A percentile compares a stretch with the other conserved stretches of the same genome.
phyloP scores from a whole-genome alignment of 1,139 yeast species.

The Geotrichum cucujoidarum region DNA sequence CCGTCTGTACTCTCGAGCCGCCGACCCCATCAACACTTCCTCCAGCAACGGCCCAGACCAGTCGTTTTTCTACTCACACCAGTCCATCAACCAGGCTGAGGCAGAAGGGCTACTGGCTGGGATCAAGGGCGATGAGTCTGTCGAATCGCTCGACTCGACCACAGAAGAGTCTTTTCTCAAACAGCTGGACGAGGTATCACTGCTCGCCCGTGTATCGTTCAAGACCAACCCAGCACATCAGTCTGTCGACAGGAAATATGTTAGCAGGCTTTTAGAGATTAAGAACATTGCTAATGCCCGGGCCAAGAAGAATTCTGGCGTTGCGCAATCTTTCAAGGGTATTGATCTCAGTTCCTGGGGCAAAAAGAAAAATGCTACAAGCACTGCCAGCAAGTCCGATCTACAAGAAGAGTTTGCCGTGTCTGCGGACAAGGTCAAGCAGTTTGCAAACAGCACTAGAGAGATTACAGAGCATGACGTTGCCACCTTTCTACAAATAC shows the following conservation, averaged over 20 bases:
- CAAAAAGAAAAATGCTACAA: neutral
- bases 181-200: conserved; percentile 5
- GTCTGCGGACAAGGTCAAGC: conserved; percentile 3
- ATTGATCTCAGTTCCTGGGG: neutral
- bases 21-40: neutral
- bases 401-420: neutral
- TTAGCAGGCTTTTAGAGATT: neutral
- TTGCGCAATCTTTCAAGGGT: conserved; percentile 1
- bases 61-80: conserved; percentile 7
- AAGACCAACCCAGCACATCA: conserved; percentile 2
- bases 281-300: conserved; percentile 1
- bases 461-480: conserved; percentile 12
- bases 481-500: conserved; percentile 13
- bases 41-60: neutral
- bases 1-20: conserved; percentile 1
- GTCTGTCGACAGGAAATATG: conserved; percentile 2
- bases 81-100: conserved; percentile 5
- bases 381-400: neutral
- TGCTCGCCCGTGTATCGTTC: neutral
- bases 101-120: conserved; percentile 11
- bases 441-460: conserved; percentile 9
- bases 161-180: neutral
- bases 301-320: conserved; percentile 1
- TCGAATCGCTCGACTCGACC: neutral
- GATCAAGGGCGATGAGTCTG: conserved; percentile 5